Evolutionary conservation across 176 grass and related monocot species (phyloP), one percentile per base, ranked within the genome.

Genomic region (Phragmites australis): DNA sequence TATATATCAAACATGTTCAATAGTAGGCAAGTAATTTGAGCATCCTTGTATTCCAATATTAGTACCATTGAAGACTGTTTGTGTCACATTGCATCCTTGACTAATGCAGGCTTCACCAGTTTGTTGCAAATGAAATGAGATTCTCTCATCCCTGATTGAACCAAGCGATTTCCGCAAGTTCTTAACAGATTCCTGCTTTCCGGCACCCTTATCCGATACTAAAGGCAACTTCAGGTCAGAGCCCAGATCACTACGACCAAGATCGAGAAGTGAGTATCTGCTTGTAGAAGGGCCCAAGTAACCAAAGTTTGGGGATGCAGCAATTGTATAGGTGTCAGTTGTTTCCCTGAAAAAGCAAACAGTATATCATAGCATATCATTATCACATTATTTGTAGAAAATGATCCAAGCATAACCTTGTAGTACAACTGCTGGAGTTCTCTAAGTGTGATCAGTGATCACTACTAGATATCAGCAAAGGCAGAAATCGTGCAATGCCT

Each of bases 1-100:
- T 15, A 25, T 77, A 51, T 11, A 59, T 31, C 68, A 82, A 64
- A 74, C 13, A 64, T 40, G 8, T 65, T 58, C 10, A 31, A 87
- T n/a, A 9, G 47, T 69, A 81, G 21, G 16, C 0, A 76, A 63
- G 30, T 70, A 16, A 74, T 43, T 3, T 19, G 43, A 55, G 15
- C 32, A 46, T 6, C 13, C 16, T 41, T 18, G 46, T 9, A 79
- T 60, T 47, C 59, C 15, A 79, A 60, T 21, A 21, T 54, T 53
- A 48, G 78, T 90, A 97, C 94, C 92, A 67, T 97, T 97, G 78
- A 97, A 97, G 83, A 97, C 92, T 57, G 95, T 93, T 47, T 97
- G 95, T 54, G 92, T 94, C 11, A 97, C 81, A 65, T 67, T 94
- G 75, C 95, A 97, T 31, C 95, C 89, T 81, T 88, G 94, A 54